phyloP scores from a whole-genome alignment of 345 rosid species.

The Euphorbia peplus region DNA sequence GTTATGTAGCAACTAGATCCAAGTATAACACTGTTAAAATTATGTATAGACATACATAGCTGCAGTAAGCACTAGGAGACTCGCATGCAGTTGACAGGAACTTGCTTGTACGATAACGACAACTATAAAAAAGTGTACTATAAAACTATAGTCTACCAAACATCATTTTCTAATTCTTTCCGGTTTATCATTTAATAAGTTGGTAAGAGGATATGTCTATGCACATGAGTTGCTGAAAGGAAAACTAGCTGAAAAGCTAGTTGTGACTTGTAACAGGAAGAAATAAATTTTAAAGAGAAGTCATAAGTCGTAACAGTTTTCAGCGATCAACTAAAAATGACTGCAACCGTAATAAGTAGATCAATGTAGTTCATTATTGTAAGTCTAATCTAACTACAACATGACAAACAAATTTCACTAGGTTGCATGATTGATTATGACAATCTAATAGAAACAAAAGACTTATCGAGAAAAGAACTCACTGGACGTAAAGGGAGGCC shows the following conservation, averaged over 20 bases:
- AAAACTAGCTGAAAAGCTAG: not conserved
- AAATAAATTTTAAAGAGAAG: not conserved
- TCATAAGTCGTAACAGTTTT: not conserved
- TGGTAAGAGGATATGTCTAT: not conserved
- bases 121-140: too few species aligned
- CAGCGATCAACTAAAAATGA: not conserved
- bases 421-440: not conserved
- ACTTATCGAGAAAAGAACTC: conserved; percentile 32
- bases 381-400: not conserved
- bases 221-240: not conserved
- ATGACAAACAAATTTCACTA: not conserved
- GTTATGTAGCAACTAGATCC: not conserved
- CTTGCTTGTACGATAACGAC: not conserved
- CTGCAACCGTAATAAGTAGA: not conserved
- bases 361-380: not conserved
- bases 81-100: not conserved
- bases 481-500: conserved; percentile 96
- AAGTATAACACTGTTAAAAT: not conserved
- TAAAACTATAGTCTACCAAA: not conserved
- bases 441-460: conserved; percentile 5
- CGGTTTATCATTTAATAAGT: not conserved
- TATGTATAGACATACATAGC: not conserved
- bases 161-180: not conserved
- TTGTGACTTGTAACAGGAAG: not conserved
- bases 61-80: not conserved